These are phyloP conservation scores for Medicago ruthenica DNA, from an alignment of 306 rosid genomes.

Conservation along the genomic window DNA sequence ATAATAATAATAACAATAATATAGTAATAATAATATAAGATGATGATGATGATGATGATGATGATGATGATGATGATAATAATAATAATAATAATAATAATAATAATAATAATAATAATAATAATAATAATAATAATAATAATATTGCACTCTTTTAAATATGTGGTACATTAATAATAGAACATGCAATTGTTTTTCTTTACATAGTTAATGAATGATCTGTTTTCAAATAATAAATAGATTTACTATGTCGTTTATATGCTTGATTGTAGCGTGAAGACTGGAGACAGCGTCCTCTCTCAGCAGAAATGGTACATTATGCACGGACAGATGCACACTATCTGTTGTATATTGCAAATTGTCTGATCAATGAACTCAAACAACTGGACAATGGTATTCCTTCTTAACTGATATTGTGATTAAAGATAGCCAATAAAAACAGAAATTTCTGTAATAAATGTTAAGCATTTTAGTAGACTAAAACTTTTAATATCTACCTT, in stretches of 20 bases:
- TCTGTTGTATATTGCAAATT: slow-evolving; percentile 77
- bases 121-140: not conserved
- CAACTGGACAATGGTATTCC: slow-evolving; percentile 67
- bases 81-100: no score
- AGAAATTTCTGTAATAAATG: slow-evolving; percentile 11
- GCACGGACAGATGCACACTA: slow-evolving; percentile 96
- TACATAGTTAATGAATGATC: not conserved
- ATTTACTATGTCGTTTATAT: slow-evolving; percentile 26
- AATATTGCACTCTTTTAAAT: slow-evolving; percentile 7
- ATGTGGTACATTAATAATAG: not conserved
- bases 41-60: no score
- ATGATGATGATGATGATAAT: no score
- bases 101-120: not conserved
- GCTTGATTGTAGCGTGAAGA: slow-evolving; percentile 83
- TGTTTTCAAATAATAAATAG: not conserved
- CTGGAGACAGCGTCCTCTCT: slow-evolving; percentile 95
- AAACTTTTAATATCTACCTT: slow-evolving; percentile 6
- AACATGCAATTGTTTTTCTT: slow-evolving; percentile 19
- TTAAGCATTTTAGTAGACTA: slow-evolving; percentile 25
- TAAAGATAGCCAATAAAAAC: slow-evolving; percentile 23
- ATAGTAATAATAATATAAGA: not conserved
- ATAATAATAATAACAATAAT: not conserved
- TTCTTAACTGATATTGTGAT: slow-evolving; percentile 44
- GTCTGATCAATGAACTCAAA: slow-evolving; percentile 72
- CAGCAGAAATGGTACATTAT: slow-evolving; percentile 82